phyloP scores from a whole-genome alignment of 768 basidiomycete species.

The Leccinum barrowsii region DNA sequence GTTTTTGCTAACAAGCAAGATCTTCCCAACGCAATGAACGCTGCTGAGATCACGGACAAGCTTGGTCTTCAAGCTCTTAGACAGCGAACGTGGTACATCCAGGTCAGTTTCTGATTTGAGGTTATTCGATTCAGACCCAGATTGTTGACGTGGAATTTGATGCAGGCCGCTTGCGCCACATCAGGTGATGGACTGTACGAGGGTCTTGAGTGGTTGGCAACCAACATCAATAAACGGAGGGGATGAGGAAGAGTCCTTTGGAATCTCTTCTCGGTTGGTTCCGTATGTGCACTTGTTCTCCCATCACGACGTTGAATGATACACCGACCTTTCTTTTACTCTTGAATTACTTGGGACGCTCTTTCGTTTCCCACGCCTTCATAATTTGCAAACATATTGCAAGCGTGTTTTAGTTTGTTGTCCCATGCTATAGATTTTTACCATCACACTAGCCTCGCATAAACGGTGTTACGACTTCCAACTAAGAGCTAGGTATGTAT shows the following conservation, averaged over 20 bases:
- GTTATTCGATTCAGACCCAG: not conserved
- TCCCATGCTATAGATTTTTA: not conserved
- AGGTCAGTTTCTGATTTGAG: constrained; percentile 47
- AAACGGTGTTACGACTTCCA: constrained; percentile 3
- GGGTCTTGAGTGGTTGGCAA: constrained; percentile 95
- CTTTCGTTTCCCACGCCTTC: constrained; percentile 23
- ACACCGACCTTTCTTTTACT: constrained; percentile 39
- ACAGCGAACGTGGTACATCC: constrained; percentile 97
- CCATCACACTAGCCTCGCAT: constrained; percentile 5
- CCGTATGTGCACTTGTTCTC: constrained; percentile 48
- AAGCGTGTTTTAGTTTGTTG: constrained; percentile 3
- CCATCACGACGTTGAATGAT: constrained; percentile 55
- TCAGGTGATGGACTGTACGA: constrained; percentile 98
- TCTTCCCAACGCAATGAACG: constrained; percentile 99
- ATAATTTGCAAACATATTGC: constrained; percentile 4
- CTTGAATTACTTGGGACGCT: constrained; percentile 26
- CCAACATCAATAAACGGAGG: constrained; percentile 80
- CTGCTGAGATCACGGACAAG: constrained; percentile 99
- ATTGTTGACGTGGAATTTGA: constrained; percentile 16
- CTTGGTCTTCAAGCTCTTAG: constrained; percentile 96
- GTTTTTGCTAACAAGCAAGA: constrained; percentile 99
- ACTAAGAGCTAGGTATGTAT: constrained; percentile 13
- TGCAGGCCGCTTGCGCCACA: constrained; percentile 93
- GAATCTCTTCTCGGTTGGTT: constrained; percentile 36
- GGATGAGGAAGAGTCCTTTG: constrained; percentile 42